Percentiles rank a stretch among this genome's conserved stretches.
Conservation (phyloP, 139 green algal species). For the Tetraselmis chui region DNA sequence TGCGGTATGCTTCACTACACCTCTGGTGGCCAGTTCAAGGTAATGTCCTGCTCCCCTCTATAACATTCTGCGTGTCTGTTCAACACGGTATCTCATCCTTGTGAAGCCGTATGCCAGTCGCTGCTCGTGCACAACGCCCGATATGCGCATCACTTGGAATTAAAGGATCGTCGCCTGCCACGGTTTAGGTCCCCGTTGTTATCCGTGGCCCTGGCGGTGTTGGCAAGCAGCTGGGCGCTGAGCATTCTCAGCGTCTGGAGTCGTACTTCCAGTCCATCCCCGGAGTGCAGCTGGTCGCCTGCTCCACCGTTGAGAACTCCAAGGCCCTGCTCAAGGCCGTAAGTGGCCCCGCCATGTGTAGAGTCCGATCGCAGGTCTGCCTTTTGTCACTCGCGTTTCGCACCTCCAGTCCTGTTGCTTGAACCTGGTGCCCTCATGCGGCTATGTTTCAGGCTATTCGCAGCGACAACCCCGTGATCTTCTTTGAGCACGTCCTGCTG, state of each 20-base stretch:
- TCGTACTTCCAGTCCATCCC: constrained; percentile 96
- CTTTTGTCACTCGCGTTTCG: background rate
- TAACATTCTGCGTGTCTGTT: no score
- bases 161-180: no score
- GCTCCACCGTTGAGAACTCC: constrained; percentile 76
- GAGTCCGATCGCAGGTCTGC: background rate
- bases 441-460: constrained; percentile 44
- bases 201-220: constrained; percentile 82
- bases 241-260: constrained; percentile 94
- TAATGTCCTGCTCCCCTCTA: background rate
- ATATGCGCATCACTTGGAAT: background rate
- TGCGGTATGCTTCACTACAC: constrained; percentile 97
- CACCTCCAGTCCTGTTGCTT: no score
- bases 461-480: constrained; percentile 81
- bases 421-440: no score
- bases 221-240: constrained; percentile 86
- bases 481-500: constrained; percentile 96
- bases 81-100: no score
- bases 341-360: background rate
- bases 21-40: constrained; percentile 88
- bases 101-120: no score
- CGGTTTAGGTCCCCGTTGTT: constrained; percentile 67
- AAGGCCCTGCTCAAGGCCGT: constrained; percentile 90
- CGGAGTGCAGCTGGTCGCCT: constrained; percentile 90
- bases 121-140: constrained; percentile 9